Evolutionary conservation across 257 asterid genomes (phyloP).

Genomic region (Euphrasia confusa): DNA sequence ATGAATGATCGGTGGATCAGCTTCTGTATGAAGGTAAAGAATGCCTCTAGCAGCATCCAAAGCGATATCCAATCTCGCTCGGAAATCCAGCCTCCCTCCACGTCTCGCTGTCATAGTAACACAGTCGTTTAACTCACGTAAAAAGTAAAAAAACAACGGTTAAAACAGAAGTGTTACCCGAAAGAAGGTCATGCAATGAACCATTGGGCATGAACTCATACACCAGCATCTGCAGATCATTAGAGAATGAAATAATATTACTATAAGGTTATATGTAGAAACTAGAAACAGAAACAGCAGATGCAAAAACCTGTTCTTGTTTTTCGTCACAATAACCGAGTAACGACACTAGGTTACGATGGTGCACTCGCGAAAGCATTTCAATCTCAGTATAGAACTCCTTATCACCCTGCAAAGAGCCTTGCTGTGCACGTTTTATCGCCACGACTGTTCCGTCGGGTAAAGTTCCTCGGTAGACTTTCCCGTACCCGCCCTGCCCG

Average conservation of each 20-base stretch:
- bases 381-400: slow-evolving; percentile 65
- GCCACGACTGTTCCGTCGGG: slow-evolving; percentile 44
- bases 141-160: neutral
- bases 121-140: neutral
- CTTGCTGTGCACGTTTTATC: slow-evolving; percentile 54
- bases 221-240: slow-evolving; percentile 65
- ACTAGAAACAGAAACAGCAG: too few species aligned
- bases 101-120: slow-evolving; percentile 37
- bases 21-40: slow-evolving; percentile 92
- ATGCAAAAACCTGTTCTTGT: slow-evolving; percentile 64
- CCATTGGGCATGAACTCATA: slow-evolving; percentile 89
- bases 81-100: slow-evolving; percentile 46
- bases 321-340: slow-evolving; percentile 74
- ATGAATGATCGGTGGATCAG: slow-evolving; percentile 81
- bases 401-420: slow-evolving; percentile 53
- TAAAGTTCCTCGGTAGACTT: slow-evolving; percentile 48
- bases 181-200: slow-evolving; percentile 69
- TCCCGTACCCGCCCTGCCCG: slow-evolving; percentile 68
- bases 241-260: slow-evolving; percentile 4
- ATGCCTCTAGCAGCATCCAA: slow-evolving; percentile 76
- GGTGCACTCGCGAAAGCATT: slow-evolving; percentile 57
- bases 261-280: too few species aligned
- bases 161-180: slow-evolving; percentile 35
- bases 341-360: slow-evolving; percentile 52
- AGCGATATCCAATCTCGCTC: slow-evolving; percentile 63